These are phyloP conservation scores for Dactylellina leptospora DNA, from an alignment of 2,329 filamentous ascomycete genomes.

Conservation along the genomic window DNA sequence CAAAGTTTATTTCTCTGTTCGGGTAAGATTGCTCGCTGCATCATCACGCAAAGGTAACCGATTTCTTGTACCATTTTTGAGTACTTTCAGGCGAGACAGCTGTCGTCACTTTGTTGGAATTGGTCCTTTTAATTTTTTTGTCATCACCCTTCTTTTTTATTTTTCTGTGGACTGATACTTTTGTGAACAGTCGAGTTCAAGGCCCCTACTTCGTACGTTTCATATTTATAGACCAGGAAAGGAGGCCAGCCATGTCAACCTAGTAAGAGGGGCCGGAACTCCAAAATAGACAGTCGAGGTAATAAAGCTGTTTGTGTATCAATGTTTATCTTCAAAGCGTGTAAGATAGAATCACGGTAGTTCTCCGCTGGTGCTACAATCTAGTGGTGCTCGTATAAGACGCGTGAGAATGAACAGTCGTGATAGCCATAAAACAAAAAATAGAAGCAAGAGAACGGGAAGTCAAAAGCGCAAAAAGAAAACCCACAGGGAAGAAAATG, in stretches of 20 bases:
- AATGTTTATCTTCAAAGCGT: too few species aligned
- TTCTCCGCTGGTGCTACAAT: too few species aligned
- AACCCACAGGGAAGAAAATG: constrained; percentile 7
- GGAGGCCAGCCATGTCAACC: constrained; percentile 15
- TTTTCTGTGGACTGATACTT: constrained; percentile 18
- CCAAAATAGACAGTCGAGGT: constrained; percentile 5
- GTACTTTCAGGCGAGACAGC: constrained; percentile 12
- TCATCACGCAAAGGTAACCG: constrained; percentile 31
- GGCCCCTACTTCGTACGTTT: constrained; percentile 53
- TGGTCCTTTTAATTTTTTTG: background rate
- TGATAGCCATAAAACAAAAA: constrained; percentile 38
- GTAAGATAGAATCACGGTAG: too few species aligned
- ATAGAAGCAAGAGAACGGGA: constrained; percentile 43
- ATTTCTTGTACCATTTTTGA: too few species aligned
- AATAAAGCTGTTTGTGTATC: too few species aligned
- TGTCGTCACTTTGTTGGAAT: constrained; percentile 12
- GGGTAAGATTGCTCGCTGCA: too few species aligned
- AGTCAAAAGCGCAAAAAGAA: constrained; percentile 48
- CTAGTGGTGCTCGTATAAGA: too few species aligned
- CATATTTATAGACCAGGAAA: constrained; percentile 46
- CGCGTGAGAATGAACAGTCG: constrained; percentile 31
- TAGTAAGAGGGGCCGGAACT: background rate
- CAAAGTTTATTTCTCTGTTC: too few species aligned
- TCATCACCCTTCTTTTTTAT: constrained; percentile 12
- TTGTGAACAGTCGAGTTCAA: constrained; percentile 15